A percentile compares a stretch with the other conserved stretches of the same genome.
Evolutionary conservation across 1,284 basidiomycete species (phyloP).

Genomic region (Sparassis latifolia): DNA sequence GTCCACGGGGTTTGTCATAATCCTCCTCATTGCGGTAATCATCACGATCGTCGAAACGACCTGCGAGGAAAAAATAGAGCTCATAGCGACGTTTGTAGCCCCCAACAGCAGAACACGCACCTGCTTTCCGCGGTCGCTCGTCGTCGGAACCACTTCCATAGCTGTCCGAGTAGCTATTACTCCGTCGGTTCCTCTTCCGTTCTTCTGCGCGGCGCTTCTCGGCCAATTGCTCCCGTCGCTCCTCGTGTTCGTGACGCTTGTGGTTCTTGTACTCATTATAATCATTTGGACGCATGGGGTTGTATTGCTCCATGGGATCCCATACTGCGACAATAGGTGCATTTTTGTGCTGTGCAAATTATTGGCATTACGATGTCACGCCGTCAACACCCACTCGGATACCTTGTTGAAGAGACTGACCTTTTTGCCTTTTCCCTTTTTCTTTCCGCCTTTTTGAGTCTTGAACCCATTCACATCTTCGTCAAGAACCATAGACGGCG

Average conservation of each 20-base stretch:
- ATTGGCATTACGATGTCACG: no score
- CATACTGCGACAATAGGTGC: slow-evolving; percentile 46
- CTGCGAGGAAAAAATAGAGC: slow-evolving; percentile 27
- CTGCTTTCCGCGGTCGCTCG: slow-evolving; percentile 65
- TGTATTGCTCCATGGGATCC: slow-evolving; percentile 77
- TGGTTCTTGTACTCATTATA: slow-evolving; percentile 80
- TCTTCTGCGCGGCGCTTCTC: slow-evolving; percentile 53
- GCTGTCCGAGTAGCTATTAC: slow-evolving; percentile 62
- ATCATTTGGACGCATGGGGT: slow-evolving; percentile 77
- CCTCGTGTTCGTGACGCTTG: slow-evolving; percentile 68
- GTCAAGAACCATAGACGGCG: slow-evolving; percentile 82
- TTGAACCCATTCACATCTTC: slow-evolving; percentile 85
- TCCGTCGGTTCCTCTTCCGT: slow-evolving; percentile 49
- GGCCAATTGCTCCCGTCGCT: slow-evolving; percentile 49
- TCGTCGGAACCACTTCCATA: slow-evolving; percentile 59
- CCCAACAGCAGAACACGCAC: slow-evolving; percentile 29
- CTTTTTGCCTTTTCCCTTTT: slow-evolving; percentile 49
- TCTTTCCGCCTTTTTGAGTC: slow-evolving; percentile 42
- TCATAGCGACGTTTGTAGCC: neutral
- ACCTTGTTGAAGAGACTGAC: slow-evolving; percentile 29
- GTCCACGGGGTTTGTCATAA: slow-evolving; percentile 34
- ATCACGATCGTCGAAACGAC: slow-evolving; percentile 52
- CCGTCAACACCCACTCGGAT: no score
- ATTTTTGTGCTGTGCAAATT: slow-evolving; percentile 49
- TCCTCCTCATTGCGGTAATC: slow-evolving; percentile 47